These are phyloP conservation scores for Myriosclerotinia curreyana DNA, from an alignment of 2,329 filamentous ascomycete genomes.

Conservation along the genomic window DNA sequence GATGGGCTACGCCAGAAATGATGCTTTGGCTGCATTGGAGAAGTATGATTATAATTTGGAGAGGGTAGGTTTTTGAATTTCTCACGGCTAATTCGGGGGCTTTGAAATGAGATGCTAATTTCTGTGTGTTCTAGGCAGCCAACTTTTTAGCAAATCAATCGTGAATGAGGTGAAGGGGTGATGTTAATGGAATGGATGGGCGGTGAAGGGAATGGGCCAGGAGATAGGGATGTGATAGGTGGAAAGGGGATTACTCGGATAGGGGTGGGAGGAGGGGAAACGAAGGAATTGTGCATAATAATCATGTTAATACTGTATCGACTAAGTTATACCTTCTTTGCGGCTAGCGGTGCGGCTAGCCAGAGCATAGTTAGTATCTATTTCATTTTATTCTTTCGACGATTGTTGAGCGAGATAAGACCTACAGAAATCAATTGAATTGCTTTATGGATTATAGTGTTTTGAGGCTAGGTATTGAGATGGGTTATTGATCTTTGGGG, in stretches of 20 bases:
- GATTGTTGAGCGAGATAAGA: not conserved
- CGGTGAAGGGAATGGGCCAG: not conserved
- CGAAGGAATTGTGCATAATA: slow-evolving; percentile 12
- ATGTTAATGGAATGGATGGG: not conserved
- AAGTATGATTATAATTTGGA: slow-evolving; percentile 96
- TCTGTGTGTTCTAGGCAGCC: not conserved
- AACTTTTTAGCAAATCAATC: slow-evolving; percentile 14
- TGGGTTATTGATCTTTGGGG: too few species aligned
- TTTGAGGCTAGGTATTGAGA: not conserved
- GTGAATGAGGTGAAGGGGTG: not conserved
- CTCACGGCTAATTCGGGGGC: not conserved
- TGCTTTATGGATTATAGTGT: not conserved
- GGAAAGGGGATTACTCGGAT: not conserved
- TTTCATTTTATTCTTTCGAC: not conserved
- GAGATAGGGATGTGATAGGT: not conserved
- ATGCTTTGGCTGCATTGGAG: slow-evolving; percentile 78
- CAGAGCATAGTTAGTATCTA: not conserved
- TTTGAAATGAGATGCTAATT: not conserved
- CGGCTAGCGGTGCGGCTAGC: not conserved
- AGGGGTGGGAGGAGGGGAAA: not conserved
- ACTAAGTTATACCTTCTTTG: slow-evolving; percentile 2
- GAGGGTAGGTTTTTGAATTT: slow-evolving; percentile 60
- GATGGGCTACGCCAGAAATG: slow-evolving; percentile 79
- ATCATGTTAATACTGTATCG: slow-evolving; percentile 8
- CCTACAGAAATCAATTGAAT: not conserved